phyloP scores from a whole-genome alignment of 202 grass and related monocot species.

The Carex arenaria region DNA sequence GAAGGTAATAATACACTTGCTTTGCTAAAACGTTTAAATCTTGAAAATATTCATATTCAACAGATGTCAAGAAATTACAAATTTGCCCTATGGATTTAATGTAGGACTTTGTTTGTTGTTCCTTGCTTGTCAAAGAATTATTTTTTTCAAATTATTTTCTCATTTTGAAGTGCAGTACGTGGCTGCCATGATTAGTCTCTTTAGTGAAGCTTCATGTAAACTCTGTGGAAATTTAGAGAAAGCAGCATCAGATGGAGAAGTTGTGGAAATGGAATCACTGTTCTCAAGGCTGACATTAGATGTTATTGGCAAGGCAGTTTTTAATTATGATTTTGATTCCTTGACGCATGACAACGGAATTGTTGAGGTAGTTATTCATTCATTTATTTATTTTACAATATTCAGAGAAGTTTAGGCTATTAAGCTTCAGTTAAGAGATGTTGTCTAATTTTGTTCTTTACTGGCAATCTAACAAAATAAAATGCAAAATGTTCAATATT shows the following conservation, averaged over 20 bases:
- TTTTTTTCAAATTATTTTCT: conserved; percentile 14
- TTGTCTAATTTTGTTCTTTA: neutral
- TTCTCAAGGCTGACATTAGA: conserved; percentile 89
- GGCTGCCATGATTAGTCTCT: conserved; percentile 74
- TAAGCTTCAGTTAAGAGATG: neutral
- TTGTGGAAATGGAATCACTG: conserved; percentile 91
- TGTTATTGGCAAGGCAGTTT: conserved; percentile 92
- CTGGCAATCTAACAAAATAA: neutral
- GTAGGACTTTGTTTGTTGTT: neutral
- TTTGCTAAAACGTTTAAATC: neutral
- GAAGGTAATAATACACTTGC: conserved; percentile 41
- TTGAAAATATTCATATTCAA: conserved; percentile 13
- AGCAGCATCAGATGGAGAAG: conserved; percentile 62
- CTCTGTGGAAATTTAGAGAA: conserved; percentile 84
- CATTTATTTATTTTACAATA: neutral
- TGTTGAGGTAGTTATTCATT: conserved; percentile 63
- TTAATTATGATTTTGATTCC: conserved; percentile 98
- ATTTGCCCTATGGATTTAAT: neutral
- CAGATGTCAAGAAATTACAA: neutral
- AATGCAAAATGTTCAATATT: neutral
- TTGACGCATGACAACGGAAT: conserved; percentile 91
- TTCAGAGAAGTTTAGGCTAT: neutral
- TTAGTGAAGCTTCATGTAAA: conserved; percentile 65
- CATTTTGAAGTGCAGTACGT: conserved; percentile 51
- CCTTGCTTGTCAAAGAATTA: conserved; percentile 3